Conservation (phyloP, 805 yeast species). For the Saturnispora dispora region DNA sequence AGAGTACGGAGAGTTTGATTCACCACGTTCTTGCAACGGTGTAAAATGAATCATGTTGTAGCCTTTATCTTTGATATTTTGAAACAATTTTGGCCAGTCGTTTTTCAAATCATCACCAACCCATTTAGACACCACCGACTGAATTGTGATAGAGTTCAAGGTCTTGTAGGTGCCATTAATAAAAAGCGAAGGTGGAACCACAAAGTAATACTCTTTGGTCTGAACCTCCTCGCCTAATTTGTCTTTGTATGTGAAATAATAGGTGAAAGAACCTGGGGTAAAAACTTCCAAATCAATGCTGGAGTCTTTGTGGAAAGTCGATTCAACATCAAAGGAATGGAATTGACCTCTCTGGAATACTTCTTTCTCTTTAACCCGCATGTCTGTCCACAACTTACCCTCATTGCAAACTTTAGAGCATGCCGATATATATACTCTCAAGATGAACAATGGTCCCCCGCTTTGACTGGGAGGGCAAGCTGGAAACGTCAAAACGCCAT, state of each 20-base stretch:
- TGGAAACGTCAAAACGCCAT: constrained; percentile 46
- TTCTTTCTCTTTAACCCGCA: constrained; percentile 38
- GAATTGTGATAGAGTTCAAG: constrained; percentile 70
- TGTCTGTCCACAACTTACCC: constrained; percentile 67
- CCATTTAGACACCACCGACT: constrained; percentile 87
- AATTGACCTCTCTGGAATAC: constrained; percentile 51
- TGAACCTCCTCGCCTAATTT: constrained; percentile 21
- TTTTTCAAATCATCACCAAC: constrained; percentile 49
- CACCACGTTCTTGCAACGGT: constrained; percentile 85
- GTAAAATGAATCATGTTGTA: constrained; percentile 96
- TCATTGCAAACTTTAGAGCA: constrained; percentile 64
- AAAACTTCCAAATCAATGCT: constrained; percentile 51
- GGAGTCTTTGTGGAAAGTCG: constrained; percentile 58
- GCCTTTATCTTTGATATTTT: constrained; percentile 57
- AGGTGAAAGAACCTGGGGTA: constrained; percentile 73
- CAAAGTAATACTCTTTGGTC: constrained; percentile 49
- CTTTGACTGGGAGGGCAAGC: constrained; percentile 31
- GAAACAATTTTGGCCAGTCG: constrained; percentile 62
- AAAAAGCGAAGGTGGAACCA: constrained; percentile 67
- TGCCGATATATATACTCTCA: constrained; percentile 62
- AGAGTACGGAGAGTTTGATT: constrained; percentile 87
- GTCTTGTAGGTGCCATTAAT: constrained; percentile 51
- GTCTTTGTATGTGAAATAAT: constrained; percentile 51
- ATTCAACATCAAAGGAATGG: constrained; percentile 39
- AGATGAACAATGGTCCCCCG: constrained; percentile 34